Base-by-base conservation (phyloP, 768 basidiomycete species). In the Filobasidium floriforme region DNA sequence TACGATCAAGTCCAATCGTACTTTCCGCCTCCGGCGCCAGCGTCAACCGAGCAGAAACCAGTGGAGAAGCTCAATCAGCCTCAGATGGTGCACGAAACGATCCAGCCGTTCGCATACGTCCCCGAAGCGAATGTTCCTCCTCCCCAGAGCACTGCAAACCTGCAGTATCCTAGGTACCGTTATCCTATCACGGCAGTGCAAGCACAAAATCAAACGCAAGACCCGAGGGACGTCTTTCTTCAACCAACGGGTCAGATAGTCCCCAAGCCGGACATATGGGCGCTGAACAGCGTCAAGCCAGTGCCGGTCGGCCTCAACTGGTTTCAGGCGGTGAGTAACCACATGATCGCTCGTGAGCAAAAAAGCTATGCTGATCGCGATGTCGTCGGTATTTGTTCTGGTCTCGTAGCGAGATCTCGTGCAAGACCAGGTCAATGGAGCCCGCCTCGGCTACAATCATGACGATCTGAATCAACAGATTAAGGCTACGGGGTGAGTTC, bases 401-500 rank as follows among this genome's bases (percentile, higher is more conserved):
- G 9, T 37, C 3, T 37, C 32, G 32, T 9, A 57, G 54, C 54
- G 54, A 49, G 46, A 49, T 22, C 26, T 57, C 26, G 54, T 28
- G 22, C 24, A 9, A n/a, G 54, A 24, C 4, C 7, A 57, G 24
- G 54, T 6, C 5, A 51, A 24, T 28, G 29, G 18, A 5, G n/a
- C 19, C 24, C 54, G 29, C 14, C 5, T n/a, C 2, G 26, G 15
- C 4, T 32, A 57, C 26, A 57, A 15, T 12, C 4, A 49, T 14
- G 12, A 15, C 22, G 46, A 49, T 49, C 46, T 49, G 46, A 49
- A 49, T 12, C 15, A 24, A 14, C 54, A 57, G 15, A 6, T 57
- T 6, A 57, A 57, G 6, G 22, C 54, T 15, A 57, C 54, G 7
- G 54, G 54, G 54, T 57, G 54, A 57, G 54, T 57, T 26, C n/a